A percentile compares a stretch with the other conserved stretches of the same genome.
Conservation (phyloP, 2,329 filamentous ascomycete genomes). For the Hypoxylon sp. region DNA sequence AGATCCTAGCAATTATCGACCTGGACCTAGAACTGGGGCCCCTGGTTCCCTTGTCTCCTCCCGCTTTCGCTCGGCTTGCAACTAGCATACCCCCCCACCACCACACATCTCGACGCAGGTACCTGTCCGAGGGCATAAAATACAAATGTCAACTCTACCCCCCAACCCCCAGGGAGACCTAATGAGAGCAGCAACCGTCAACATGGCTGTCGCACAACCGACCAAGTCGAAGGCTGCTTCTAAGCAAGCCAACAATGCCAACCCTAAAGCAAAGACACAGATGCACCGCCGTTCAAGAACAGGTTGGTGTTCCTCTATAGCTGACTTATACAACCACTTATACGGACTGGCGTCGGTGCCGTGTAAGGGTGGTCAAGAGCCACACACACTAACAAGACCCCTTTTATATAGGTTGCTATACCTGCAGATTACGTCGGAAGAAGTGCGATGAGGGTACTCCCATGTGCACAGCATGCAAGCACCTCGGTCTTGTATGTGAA, state of each 20-base stretch:
- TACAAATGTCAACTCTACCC: constrained; percentile 78
- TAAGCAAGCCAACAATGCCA: constrained; percentile 66
- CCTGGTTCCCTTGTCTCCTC: constrained; percentile 55
- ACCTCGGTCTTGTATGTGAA: constrained; percentile 89
- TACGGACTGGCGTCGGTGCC: constrained; percentile 33
- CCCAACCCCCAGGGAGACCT: constrained; percentile 70
- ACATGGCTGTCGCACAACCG: constrained; percentile 74
- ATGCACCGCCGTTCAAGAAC: constrained; percentile 95
- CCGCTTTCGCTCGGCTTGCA: constrained; percentile 61
- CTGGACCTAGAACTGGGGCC: constrained; percentile 56
- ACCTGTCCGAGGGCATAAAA: constrained; percentile 58
- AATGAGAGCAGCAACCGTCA: constrained; percentile 67
- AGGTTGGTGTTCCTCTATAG: constrained; percentile 73
- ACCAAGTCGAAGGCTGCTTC: constrained; percentile 71
- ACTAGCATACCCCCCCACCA: constrained; percentile 53
- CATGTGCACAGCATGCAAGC: constrained; percentile 76
- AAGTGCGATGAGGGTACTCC: constrained; percentile 78
- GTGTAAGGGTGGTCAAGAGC: constrained; percentile 48
- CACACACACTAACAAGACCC: constrained; percentile 54
- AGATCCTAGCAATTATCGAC: constrained; percentile 54
- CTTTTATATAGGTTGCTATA: constrained; percentile 72
- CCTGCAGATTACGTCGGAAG: constrained; percentile 76
- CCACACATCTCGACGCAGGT: constrained; percentile 60
- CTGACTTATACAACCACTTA: constrained; percentile 42
- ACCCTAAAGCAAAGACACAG: constrained; percentile 80